phyloP scores from a whole-genome alignment of 371 early-diverging fungal species.

The Polyrhizophydium stewartii region DNA sequence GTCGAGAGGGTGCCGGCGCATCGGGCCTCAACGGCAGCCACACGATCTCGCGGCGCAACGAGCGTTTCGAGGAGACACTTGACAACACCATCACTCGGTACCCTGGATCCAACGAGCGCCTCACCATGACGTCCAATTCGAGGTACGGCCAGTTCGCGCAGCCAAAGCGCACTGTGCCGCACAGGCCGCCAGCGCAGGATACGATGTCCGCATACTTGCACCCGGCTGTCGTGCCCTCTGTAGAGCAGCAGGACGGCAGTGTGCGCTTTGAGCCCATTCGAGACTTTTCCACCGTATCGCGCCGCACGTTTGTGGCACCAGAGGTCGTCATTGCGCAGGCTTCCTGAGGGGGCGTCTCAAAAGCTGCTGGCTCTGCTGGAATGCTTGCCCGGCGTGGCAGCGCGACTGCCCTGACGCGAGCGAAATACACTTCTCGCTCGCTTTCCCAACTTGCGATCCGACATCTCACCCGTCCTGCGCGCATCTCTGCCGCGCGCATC shows the following conservation, averaged over 20 bases:
- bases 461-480: no score
- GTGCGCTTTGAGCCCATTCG: constrained; percentile 5
- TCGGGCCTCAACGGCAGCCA: background rate
- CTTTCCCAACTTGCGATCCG: no score
- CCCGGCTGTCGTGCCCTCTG: background rate
- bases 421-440: no score
- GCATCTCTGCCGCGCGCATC: no score
- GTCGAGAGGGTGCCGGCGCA: constrained; percentile 1
- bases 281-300: constrained; percentile 1
- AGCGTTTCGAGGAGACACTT: background rate
- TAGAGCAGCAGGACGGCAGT: background rate
- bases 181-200: background rate
- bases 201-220: background rate
- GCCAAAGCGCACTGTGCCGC: background rate
- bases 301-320: constrained; percentile 1
- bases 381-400: background rate
- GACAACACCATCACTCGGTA: constrained; percentile 3
- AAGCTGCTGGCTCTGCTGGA: no score
- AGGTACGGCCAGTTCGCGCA: background rate
- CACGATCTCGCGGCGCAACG: background rate
- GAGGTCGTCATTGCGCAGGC: no score
- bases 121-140: background rate
- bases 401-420: background rate
- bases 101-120: background rate
- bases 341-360: no score